Evolutionary conservation across 495 filamentous ascomycete genomes (phyloP), one percentile per base, ranked within the genome.

Genomic region (Staphylotrichum tortipilum): DNA sequence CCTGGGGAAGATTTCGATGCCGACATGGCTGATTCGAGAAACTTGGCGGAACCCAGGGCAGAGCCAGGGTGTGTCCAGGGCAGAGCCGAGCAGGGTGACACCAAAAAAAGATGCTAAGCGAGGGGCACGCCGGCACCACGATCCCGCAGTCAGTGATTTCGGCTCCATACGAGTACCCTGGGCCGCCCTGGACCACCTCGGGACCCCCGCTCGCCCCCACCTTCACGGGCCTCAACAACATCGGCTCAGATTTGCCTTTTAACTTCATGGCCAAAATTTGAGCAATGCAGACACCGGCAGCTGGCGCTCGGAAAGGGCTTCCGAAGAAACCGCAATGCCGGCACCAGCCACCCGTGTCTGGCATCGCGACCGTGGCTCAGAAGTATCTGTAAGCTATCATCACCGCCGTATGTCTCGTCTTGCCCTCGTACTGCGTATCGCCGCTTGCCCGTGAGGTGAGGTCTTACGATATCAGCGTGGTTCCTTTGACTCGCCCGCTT

Each of bases 401-500:
- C 77, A 80, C 61, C 44, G 75, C 77, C 69, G 34, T 31, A 28
- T 28, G 28, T 45, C 31, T 44, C 41, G n/a, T n/a, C n/a, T n/a
- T n/a, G n/a, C n/a, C n/a, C n/a, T n/a, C n/a, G n/a, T n/a, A n/a
- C n/a, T n/a, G n/a, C n/a, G n/a, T n/a, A n/a, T n/a, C n/a, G n/a
- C n/a, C n/a, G n/a, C n/a, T n/a, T n/a, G n/a, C n/a, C n/a, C n/a
- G n/a, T n/a, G n/a, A n/a, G n/a, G n/a, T n/a, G n/a, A n/a, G n/a
- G n/a, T n/a, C n/a, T n/a, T 50, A 68, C 2, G 69, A 67, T 50
- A 78, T 66, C 28, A 68, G 43, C 3, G 68, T 62, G 8, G 86
- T 91, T 1, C 88, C 88, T 60, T 84, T 89, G 12, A 73, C 80
- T 52, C 70, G 79, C 11, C 88, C 84, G 24, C 64, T 68, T 60